A percentile compares a stretch with the other conserved stretches of the same genome.
These are phyloP conservation scores for Monilinia fructicola DNA, from an alignment of 2,329 filamentous ascomycete genomes.

Conservation along the genomic window DNA sequence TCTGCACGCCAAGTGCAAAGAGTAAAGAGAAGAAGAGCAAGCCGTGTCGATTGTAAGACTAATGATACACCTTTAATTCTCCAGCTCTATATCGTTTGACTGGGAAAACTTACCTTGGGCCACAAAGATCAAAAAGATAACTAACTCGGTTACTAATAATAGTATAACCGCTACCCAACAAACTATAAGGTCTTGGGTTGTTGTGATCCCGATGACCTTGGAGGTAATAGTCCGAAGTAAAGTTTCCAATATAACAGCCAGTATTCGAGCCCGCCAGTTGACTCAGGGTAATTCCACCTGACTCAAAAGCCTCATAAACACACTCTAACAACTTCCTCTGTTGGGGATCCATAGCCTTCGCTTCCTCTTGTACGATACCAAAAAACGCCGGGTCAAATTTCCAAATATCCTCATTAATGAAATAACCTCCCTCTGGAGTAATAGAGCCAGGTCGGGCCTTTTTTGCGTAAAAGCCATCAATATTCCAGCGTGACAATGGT, in stretches of 20 bases:
- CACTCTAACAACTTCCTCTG: conserved; percentile 19
- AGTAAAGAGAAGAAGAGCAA: conserved; percentile 47
- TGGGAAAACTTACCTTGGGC: conserved; percentile 52
- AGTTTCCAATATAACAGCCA: conserved; percentile 30
- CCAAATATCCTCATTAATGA: conserved; percentile 35
- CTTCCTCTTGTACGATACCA: conserved; percentile 17
- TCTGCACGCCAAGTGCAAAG: conserved; percentile 46
- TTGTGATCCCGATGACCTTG: conserved; percentile 25
- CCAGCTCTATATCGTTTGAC: conserved; percentile 55
- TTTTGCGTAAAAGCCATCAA: conserved; percentile 26
- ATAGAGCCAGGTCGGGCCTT: conserved; percentile 25
- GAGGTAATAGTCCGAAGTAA: conserved; percentile 16
- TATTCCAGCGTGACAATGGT: conserved; percentile 28
- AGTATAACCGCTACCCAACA: conserved; percentile 13
- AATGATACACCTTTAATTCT: background rate
- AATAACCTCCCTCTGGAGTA: conserved; percentile 27
- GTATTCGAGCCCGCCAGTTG: conserved; percentile 30
- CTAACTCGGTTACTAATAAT: conserved; percentile 35
- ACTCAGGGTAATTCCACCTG: conserved; percentile 9
- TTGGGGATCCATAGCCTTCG: conserved; percentile 19
- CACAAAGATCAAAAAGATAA: conserved; percentile 19
- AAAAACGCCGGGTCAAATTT: conserved; percentile 29
- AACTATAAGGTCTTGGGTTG: conserved; percentile 35
- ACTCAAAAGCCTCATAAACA: conserved; percentile 21
- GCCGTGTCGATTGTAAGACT: conserved; percentile 48